These are phyloP conservation scores for Multifurca ochricompacta DNA, from an alignment of 768 basidiomycete genomes.

Conservation along the genomic window DNA sequence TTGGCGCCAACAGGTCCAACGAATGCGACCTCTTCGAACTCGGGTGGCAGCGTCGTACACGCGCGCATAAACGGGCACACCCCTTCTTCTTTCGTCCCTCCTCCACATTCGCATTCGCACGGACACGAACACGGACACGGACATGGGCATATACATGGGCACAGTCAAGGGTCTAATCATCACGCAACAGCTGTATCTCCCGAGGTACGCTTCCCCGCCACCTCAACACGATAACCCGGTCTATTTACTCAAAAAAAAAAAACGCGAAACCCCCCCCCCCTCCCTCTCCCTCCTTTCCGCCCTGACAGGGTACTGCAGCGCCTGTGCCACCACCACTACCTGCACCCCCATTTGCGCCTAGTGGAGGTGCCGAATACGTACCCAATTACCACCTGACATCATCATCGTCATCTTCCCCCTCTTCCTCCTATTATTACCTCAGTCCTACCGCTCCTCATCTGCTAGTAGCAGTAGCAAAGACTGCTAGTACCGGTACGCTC, in stretches of 20 bases:
- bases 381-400: background rate
- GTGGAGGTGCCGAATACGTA: background rate
- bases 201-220: background rate
- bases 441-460: background rate
- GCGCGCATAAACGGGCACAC: conserved; percentile 3
- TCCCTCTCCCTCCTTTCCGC: background rate
- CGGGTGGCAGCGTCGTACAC: background rate
- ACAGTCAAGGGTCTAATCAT: background rate
- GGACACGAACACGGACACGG: background rate
- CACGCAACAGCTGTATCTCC: background rate
- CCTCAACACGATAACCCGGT: background rate
- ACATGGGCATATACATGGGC: too few species aligned
- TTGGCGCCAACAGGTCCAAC: background rate
- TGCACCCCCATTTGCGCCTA: too few species aligned
- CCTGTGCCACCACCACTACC: too few species aligned
- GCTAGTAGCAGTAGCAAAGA: too few species aligned
- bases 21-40: too few species aligned
- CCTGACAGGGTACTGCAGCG: background rate
- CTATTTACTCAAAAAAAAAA: background rate
- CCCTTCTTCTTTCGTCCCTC: background rate
- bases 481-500: too few species aligned
- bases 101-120: background rate
- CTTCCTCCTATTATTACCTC: too few species aligned
- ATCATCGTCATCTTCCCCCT: too few species aligned
- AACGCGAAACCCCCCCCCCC: too few species aligned